Percentiles rank a stretch among this genome's conserved stretches.
phyloP scores from a whole-genome alignment of 345 rosid species.

The Hibiscus mutabilis region DNA sequence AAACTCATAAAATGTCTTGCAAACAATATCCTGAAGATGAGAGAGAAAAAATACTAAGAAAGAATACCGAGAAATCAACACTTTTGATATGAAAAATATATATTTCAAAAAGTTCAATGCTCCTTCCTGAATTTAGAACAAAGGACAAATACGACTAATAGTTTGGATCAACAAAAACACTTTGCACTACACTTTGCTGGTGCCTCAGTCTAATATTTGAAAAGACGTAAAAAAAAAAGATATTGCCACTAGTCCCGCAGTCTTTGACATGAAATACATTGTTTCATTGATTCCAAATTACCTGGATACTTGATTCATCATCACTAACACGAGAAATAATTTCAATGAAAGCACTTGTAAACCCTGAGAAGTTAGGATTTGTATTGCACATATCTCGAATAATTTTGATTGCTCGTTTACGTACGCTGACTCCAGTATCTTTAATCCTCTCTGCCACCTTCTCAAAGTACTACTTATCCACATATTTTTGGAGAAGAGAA shows the following conservation, averaged over 20 bases:
- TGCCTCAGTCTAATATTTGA: neutral
- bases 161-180: neutral
- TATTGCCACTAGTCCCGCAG: neutral
- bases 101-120: neutral
- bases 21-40: constrained; percentile 76
- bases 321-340: constrained; percentile 91
- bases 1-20: constrained; percentile 96
- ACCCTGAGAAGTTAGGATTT: constrained; percentile 73
- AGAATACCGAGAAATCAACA: neutral
- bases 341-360: constrained; percentile 85
- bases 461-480: constrained; percentile 72
- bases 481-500: neutral
- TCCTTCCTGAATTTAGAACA: neutral
- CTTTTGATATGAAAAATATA: neutral
- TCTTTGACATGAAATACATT: neutral
- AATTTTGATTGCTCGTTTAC: constrained; percentile 94
- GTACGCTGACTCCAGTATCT: constrained; percentile 97
- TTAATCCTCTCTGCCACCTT: constrained; percentile 97
- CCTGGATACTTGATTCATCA: constrained; percentile 97
- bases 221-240: neutral
- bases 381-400: constrained; percentile 95
- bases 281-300: constrained; percentile 25
- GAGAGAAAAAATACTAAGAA: constrained; percentile 9
- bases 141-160: neutral
- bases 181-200: neutral